These are phyloP conservation scores for Phytophthora meadii DNA, from an alignment of 352 stramenopile genomes.

Conservation along the genomic window DNA sequence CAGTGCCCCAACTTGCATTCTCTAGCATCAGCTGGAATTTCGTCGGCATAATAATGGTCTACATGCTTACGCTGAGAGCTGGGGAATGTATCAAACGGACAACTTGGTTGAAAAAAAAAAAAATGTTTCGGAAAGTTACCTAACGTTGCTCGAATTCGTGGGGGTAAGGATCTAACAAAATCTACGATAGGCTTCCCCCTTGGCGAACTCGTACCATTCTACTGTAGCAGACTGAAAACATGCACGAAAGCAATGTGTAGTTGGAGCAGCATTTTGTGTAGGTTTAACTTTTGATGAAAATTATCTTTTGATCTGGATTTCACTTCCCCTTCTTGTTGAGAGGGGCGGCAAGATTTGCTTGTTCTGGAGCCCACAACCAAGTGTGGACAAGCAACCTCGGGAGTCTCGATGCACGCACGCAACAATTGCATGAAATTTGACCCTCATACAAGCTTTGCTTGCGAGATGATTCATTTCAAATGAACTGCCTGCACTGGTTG, in stretches of 20 bases:
- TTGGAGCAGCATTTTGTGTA: too few species aligned
- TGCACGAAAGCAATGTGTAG: too few species aligned
- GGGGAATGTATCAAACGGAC: constrained; percentile 8
- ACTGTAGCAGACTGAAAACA: too few species aligned
- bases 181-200: too few species aligned
- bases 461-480: background rate
- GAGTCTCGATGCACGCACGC: constrained; percentile 19
- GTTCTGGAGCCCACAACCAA: too few species aligned
- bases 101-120: constrained; percentile 5
- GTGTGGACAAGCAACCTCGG: constrained; percentile 1
- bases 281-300: background rate
- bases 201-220: too few species aligned
- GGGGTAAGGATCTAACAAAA: too few species aligned
- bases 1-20: constrained; percentile 11
- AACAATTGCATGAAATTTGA: constrained; percentile 17
- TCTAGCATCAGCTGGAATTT: constrained; percentile 26
- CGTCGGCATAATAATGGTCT: constrained; percentile 21
- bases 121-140: constrained; percentile 9
- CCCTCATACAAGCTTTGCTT: background rate
- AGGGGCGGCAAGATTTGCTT: constrained; percentile 19
- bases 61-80: constrained; percentile 1
- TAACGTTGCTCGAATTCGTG: constrained; percentile 9
- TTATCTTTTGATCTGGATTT: constrained; percentile 7
- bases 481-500: background rate
- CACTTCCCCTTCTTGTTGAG: background rate